These are phyloP conservation scores for Zymoseptoria crescenta DNA, from an alignment of 2,329 filamentous ascomycete species.

Conservation along the genomic window DNA sequence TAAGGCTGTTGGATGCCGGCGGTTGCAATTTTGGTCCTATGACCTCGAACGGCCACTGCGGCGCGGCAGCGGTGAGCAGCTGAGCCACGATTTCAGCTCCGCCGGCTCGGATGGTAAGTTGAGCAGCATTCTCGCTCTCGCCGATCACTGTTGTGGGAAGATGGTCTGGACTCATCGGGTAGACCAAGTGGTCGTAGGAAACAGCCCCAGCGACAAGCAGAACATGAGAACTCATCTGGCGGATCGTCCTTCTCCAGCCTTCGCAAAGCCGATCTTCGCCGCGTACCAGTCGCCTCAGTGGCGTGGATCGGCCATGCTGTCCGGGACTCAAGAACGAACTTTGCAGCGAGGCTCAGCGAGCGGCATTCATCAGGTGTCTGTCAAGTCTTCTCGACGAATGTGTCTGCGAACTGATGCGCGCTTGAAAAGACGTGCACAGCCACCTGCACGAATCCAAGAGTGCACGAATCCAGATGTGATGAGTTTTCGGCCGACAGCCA, in stretches of 20 bases:
- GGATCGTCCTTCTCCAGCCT: background rate
- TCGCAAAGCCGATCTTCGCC: background rate
- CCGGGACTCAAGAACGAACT: background rate
- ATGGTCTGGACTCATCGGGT: slow-evolving; percentile 9
- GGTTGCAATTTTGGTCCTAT: slow-evolving; percentile 21
- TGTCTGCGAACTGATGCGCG: background rate
- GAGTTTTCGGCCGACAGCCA: background rate
- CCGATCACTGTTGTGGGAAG: slow-evolving; percentile 7
- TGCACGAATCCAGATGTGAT: background rate
- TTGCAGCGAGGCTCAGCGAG: slow-evolving; percentile 6
- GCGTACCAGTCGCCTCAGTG: background rate
- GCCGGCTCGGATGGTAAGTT: slow-evolving; percentile 25
- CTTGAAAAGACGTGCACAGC: slow-evolving; percentile 2
- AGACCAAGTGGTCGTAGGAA: slow-evolving; percentile 28
- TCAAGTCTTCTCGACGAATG: background rate
- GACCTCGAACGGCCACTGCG: slow-evolving; percentile 25
- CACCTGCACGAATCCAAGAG: background rate
- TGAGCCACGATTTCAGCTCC: slow-evolving; percentile 27
- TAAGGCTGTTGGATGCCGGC: slow-evolving; percentile 19
- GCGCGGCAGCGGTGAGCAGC: slow-evolving; percentile 27
- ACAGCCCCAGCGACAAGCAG: slow-evolving; percentile 28
- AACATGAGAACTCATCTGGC: slow-evolving; percentile 18
- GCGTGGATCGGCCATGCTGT: background rate
- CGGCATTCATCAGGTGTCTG: background rate
- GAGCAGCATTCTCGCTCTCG: slow-evolving; percentile 14